A percentile compares a stretch with the other conserved stretches of the same genome.
phyloP scores from a whole-genome alignment of 2,329 filamentous ascomycete genomes.

The Fusarium tjaetaba region DNA sequence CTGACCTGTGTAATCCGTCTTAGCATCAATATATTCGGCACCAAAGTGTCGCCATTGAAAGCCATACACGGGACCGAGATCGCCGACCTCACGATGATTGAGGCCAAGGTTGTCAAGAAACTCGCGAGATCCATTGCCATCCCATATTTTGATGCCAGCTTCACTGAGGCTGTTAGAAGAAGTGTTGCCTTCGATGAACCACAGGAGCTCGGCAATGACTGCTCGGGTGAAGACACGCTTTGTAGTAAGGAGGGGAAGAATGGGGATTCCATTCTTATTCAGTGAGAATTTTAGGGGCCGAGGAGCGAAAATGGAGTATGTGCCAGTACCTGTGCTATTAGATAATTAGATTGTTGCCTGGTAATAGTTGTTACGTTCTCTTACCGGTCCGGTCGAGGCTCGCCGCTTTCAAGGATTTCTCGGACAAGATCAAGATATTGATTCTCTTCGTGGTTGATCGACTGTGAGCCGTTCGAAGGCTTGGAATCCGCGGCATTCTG shows the following conservation, averaged over 20 bases:
- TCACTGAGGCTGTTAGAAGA: conserved; percentile 80
- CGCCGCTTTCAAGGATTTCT: conserved; percentile 82
- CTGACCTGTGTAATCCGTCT: conserved; percentile 84
- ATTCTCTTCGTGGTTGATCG: conserved; percentile 78
- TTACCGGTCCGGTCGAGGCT: conserved; percentile 88
- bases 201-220: conserved; percentile 91
- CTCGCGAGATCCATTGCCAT: conserved; percentile 91
- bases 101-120: conserved; percentile 90
- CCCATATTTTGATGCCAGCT: conserved; percentile 95
- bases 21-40: conserved; percentile 82
- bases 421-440: conserved; percentile 93
- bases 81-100: conserved; percentile 82
- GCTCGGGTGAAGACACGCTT: conserved; percentile 95
- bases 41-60: conserved; percentile 99
- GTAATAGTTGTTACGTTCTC: background rate
- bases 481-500: conserved; percentile 10
- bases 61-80: conserved; percentile 94
- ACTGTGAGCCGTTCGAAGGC: conserved; percentile 21
- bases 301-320: conserved; percentile 88
- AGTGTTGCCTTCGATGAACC: conserved; percentile 90
- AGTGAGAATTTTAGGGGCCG: conserved; percentile 87
- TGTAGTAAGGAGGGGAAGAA: conserved; percentile 94
- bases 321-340: conserved; percentile 90
- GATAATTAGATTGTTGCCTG: background rate
- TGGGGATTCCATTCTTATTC: conserved; percentile 66